Base-by-base conservation (phyloP, 257 asterid genomes). In the Datura wrightii region DNA sequence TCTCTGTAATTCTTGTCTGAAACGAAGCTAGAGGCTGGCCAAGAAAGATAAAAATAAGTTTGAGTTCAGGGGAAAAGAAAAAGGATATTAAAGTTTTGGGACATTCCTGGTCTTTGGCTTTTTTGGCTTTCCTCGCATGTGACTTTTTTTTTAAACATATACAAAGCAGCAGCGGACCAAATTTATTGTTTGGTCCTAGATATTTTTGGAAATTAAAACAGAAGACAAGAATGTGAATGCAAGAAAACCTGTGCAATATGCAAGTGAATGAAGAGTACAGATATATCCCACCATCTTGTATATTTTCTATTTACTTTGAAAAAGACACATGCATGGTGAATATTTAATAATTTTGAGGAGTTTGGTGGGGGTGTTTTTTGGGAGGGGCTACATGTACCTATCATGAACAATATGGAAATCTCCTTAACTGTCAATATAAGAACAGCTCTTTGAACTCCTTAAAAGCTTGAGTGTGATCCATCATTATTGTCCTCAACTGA, bases 401-500 rank as follows among this genome's bases (percentile, higher is more conserved):
- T 41, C 58, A 88, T 42, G 54, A 59, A 78, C 74, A 72, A 9
- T 53, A 55, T 60, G 76, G 76, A 81, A 52, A 56, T 59, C 83
- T 41, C 56, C 83, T 85, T 63, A 86, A 86, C 80, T 87, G 83
- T 86, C 65, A 78, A 80, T 67, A 85, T 71, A 88, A 76, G 84
- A 86, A 90, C 84, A 85, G 66, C 63, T 62, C 87, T 84, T 88
- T 84, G 87, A 90, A 90, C 91, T 87, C 91, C 87, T 90, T 82
- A 85, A 88, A 85, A 88, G 88, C 89, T 90, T 83, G 89, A 83
- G 82, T 79, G 82, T 86, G 89, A 88, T 85, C 83, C 83, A 90
- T 89, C 91, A 90, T 91, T 91, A 88, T 89, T 92, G 92, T 92
- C 91, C 87, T 90, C 72, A 89, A 24, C 7, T 65, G 10, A 65